Evolutionary conservation across 2,329 filamentous ascomycete genomes (phyloP).

Genomic region (Nothophaeocryptopus gaeumannii): DNA sequence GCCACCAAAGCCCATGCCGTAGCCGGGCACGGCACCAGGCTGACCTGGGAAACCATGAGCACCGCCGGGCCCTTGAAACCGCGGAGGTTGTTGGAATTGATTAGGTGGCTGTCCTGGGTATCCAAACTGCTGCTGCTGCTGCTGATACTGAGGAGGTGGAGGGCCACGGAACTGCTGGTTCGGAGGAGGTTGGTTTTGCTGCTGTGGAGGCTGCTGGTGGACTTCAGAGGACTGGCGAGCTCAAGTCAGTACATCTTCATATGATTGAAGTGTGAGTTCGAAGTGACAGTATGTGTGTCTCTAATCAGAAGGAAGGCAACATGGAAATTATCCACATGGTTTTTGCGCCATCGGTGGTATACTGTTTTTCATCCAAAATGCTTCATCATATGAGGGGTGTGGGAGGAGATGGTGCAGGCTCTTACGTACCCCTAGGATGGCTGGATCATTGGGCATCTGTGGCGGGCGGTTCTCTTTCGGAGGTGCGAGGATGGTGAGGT

Average conservation of each 20-base stretch:
- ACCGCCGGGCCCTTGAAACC: constrained; percentile 45
- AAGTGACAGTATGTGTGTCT: constrained; percentile 1
- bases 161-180: constrained; percentile 38
- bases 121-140: constrained; percentile 28
- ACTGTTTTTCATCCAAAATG: constrained; percentile 94
- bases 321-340: constrained; percentile 89
- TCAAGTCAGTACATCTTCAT: not conserved
- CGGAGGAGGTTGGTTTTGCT: constrained; percentile 37
- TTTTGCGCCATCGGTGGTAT: constrained; percentile 91
- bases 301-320: constrained; percentile 99
- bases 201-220: constrained; percentile 20
- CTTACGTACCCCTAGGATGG: constrained; percentile 89
- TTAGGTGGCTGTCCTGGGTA: constrained; percentile 39
- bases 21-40: constrained; percentile 56
- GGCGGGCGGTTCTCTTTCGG: constrained; percentile 65
- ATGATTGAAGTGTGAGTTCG: not conserved
- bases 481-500: constrained; percentile 86
- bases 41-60: constrained; percentile 45
- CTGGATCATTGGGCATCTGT: constrained; percentile 86
- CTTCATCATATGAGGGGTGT: constrained; percentile 71
- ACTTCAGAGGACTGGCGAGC: constrained; percentile 10
- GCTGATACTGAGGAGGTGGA: constrained; percentile 40
- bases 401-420: constrained; percentile 8
- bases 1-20: constrained; percentile 60
- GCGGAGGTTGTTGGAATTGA: constrained; percentile 46